These are phyloP conservation scores for Sclerotinia sclerotiorum DNA, from an alignment of 2,329 filamentous ascomycete species.

Conservation along the genomic window DNA sequence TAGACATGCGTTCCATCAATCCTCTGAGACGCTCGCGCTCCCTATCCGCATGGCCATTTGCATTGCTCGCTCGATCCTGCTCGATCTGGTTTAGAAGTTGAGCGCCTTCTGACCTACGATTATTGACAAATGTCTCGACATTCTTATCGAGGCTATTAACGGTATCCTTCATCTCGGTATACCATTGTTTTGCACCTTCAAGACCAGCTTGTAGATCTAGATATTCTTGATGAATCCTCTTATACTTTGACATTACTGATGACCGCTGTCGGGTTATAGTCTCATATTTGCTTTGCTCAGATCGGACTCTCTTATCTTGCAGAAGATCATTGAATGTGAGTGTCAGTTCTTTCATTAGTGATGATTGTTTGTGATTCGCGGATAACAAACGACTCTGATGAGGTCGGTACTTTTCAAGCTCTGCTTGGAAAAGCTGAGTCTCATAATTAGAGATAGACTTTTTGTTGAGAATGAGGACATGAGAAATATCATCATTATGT, in stretches of 20 bases:
- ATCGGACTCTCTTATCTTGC: constrained; percentile 89
- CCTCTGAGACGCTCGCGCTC: constrained; percentile 84
- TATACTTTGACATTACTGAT: constrained; percentile 81
- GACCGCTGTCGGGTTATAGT: constrained; percentile 78
- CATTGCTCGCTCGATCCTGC: constrained; percentile 38
- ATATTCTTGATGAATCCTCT: constrained; percentile 88
- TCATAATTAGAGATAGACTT: constrained; percentile 94
- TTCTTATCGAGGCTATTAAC: constrained; percentile 92
- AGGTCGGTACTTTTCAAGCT: constrained; percentile 95
- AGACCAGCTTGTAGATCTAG: constrained; percentile 85
- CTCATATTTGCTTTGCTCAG: constrained; percentile 96
- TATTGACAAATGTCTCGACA: constrained; percentile 95
- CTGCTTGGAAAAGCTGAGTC: constrained; percentile 86
- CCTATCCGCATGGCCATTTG: constrained; percentile 57
- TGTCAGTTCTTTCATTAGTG: constrained; percentile 92
- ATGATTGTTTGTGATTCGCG: constrained; percentile 92
- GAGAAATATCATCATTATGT: constrained; percentile 95
- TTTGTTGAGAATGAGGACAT: constrained; percentile 96
- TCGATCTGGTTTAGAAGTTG: constrained; percentile 81
- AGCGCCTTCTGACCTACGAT: constrained; percentile 84
- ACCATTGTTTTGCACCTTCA: constrained; percentile 87
- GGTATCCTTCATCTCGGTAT: constrained; percentile 92
- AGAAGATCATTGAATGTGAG: constrained; percentile 81
- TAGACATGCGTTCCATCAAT: constrained; percentile 93
- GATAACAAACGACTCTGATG: constrained; percentile 90